Percentiles rank a stretch among this genome's conserved stretches.
These are phyloP conservation scores for Neofusicoccum ribis DNA, from an alignment of 2,329 filamentous ascomycete species.

Conservation along the genomic window DNA sequence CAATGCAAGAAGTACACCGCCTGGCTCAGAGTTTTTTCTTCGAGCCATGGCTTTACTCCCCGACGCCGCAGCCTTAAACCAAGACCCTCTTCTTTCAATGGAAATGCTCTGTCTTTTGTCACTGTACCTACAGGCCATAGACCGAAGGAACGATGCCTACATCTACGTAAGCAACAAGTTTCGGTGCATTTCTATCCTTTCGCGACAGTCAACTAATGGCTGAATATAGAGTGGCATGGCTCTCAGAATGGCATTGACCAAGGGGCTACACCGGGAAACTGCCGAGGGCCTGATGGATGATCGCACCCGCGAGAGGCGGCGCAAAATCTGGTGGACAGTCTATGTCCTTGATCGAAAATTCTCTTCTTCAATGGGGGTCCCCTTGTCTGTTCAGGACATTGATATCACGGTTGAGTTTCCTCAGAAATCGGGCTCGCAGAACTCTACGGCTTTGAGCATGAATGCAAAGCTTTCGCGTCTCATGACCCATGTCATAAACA, in stretches of 20 bases:
- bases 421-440: background rate
- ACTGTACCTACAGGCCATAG: background rate
- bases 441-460: background rate
- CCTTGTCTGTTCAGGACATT: slow-evolving; percentile 48
- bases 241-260: slow-evolving; percentile 45
- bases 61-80: background rate
- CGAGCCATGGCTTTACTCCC: background rate
- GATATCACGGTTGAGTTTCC: slow-evolving; percentile 39
- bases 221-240: slow-evolving; percentile 47
- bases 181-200: too few species aligned
- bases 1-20: background rate
- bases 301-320: slow-evolving; percentile 41
- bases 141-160: background rate
- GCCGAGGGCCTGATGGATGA: slow-evolving; percentile 39
- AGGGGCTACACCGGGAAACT: slow-evolving; percentile 53
- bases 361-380: slow-evolving; percentile 51
- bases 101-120: background rate
- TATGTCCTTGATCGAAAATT: slow-evolving; percentile 53
- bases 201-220: too few species aligned
- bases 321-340: slow-evolving; percentile 53
- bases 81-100: background rate
- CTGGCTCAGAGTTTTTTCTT: background rate
- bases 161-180: background rate
- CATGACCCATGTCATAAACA: background rate
- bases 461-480: background rate